Percentiles rank a stretch among this genome's conserved stretches.
These are phyloP conservation scores for Phytopythium kandeliae DNA, from an alignment of 352 stramenopile species.

Conservation along the genomic window DNA sequence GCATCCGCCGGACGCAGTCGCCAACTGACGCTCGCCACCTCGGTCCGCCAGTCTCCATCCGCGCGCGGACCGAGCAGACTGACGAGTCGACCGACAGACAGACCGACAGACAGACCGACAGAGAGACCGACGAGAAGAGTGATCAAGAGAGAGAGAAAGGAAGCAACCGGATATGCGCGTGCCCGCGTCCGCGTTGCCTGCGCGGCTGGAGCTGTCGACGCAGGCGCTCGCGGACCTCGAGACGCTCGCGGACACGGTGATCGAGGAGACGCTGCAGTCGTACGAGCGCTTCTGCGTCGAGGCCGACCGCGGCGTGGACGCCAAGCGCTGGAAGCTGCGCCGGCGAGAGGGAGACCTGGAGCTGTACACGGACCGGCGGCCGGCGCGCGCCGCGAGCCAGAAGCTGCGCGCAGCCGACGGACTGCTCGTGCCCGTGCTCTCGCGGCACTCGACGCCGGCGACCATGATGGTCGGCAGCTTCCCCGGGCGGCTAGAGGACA, in stretches of 20 bases:
- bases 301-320: slow-evolving; percentile 25
- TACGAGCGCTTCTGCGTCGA: slow-evolving; percentile 29
- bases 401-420: slow-evolving; percentile 27
- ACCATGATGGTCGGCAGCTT: slow-evolving; percentile 31
- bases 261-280: slow-evolving; percentile 32
- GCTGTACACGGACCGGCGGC: slow-evolving; percentile 33
- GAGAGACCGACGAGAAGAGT: no score
- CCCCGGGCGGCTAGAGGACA: slow-evolving; percentile 30
- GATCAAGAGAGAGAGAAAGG: no score
- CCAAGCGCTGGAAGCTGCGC: slow-evolving; percentile 35
- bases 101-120: no score
- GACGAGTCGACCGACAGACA: no score
- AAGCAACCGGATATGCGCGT: not conserved
- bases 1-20: no score
- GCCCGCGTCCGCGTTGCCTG: slow-evolving; percentile 4
- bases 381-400: slow-evolving; percentile 19
- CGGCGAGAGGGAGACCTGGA: slow-evolving; percentile 37
- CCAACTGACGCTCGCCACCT: no score
- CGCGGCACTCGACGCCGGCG: slow-evolving; percentile 23
- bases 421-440: slow-evolving; percentile 15
- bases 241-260: slow-evolving; percentile 25
- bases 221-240: slow-evolving; percentile 17
- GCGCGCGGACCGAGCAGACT: no score
- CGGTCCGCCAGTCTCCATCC: no score
- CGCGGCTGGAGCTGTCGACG: slow-evolving; percentile 14